Percentiles rank a stretch among this genome's conserved stretches.
phyloP scores from a whole-genome alignment of 2,329 filamentous ascomycete genomes.

The Pseudogymnoascus sp. region DNA sequence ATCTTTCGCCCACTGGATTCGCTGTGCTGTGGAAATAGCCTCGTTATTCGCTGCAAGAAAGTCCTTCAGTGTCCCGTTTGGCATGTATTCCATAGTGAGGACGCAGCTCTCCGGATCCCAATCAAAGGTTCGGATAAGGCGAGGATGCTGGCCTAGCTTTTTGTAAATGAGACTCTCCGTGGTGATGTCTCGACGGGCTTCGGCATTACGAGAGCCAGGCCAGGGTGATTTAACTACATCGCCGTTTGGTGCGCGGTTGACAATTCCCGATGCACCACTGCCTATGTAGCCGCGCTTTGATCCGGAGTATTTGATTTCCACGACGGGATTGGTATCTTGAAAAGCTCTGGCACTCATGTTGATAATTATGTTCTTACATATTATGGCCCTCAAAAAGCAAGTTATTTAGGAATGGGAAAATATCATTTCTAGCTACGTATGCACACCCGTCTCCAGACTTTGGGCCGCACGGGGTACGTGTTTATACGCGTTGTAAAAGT shows the following conservation, averaged over 20 bases:
- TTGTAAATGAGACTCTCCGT: constrained; percentile 23
- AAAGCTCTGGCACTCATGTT: not conserved
- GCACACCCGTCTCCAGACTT: not conserved
- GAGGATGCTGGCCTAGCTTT: constrained; percentile 18
- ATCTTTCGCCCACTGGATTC: constrained; percentile 27
- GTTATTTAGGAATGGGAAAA: not conserved
- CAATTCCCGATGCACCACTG: constrained; percentile 15
- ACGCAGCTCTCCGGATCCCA: constrained; percentile 21
- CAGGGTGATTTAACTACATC: constrained; percentile 17
- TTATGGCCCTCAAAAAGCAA: not conserved
- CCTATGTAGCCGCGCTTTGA: constrained; percentile 11
- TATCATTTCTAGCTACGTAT: not conserved
- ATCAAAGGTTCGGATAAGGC: constrained; percentile 18
- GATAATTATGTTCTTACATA: not conserved
- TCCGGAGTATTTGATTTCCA: constrained; percentile 6
- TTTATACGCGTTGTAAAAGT: not conserved
- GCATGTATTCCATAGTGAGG: constrained; percentile 24
- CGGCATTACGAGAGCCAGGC: constrained; percentile 10
- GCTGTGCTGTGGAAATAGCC: constrained; percentile 15
- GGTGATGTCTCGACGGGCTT: constrained; percentile 17
- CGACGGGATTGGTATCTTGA: not conserved
- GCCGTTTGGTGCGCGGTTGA: constrained; percentile 13
- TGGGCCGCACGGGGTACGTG: not conserved
- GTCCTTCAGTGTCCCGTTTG: constrained; percentile 21
- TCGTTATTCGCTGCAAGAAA: constrained; percentile 17